Evolutionary conservation across 208 protist genomes (phyloP).

Genomic region (Porcisia hertigi): DNA sequence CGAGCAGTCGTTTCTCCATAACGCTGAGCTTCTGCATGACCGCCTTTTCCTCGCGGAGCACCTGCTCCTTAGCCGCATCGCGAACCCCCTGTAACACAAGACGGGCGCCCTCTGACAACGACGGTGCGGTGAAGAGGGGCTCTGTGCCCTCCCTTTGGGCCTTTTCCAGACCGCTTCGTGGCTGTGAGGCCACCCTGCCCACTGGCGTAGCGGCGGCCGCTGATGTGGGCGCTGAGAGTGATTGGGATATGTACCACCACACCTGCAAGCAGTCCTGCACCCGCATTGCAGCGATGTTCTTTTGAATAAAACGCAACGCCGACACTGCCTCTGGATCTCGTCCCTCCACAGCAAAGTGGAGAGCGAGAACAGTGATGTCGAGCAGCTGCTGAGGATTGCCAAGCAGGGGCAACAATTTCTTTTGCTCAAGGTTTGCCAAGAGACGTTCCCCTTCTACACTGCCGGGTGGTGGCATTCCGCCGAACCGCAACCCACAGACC

Average conservation of each 20-base stretch:
- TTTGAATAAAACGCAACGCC: constrained; percentile 39
- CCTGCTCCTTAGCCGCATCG: constrained; percentile 22
- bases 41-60: constrained; percentile 17
- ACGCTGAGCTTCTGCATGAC: constrained; percentile 30
- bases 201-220: not conserved
- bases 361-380: constrained; percentile 36
- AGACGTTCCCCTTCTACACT: constrained; percentile 26
- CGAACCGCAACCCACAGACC: constrained; percentile 35
- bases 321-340: constrained; percentile 9
- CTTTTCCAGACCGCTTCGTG: not conserved
- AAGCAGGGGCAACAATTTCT: constrained; percentile 40
- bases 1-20: constrained; percentile 29
- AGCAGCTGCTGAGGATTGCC: constrained; percentile 46
- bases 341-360: constrained; percentile 20
- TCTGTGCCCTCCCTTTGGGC: not conserved
- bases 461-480: constrained; percentile 23
- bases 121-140: not conserved
- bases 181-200: not conserved
- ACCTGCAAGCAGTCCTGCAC: constrained; percentile 53
- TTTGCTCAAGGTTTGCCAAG: constrained; percentile 38
- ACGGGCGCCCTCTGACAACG: constrained; percentile 17
- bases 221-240: constrained; percentile 6
- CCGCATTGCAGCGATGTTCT: constrained; percentile 42
- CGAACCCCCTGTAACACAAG: constrained; percentile 24
- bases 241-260: constrained; percentile 33